Evolutionary conservation across 306 rosid species (phyloP).

Genomic region (Fragaria vesca): DNA sequence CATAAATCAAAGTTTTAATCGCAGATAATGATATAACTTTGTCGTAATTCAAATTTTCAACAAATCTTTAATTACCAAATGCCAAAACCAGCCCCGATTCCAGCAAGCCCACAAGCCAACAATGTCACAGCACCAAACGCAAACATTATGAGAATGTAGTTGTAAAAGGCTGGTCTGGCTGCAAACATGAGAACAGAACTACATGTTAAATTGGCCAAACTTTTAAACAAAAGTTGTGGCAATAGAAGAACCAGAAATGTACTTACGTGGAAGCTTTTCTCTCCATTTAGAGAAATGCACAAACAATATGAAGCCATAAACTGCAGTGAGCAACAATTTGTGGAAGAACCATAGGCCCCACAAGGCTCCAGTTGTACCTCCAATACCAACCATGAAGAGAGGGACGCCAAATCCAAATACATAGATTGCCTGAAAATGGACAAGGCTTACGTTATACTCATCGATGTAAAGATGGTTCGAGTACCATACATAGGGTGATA

Average conservation of each 20-base stretch:
- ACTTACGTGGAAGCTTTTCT: slow-evolving; percentile 77
- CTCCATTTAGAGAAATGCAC: slow-evolving; percentile 74
- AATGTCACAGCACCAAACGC: slow-evolving; percentile 38
- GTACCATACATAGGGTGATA: not conserved
- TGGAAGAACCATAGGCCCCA: slow-evolving; percentile 75
- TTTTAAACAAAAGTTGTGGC: not conserved
- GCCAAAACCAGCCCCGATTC: slow-evolving; percentile 50
- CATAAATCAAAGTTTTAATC: not conserved
- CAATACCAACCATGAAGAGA: slow-evolving; percentile 43
- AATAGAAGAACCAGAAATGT: slow-evolving; percentile 5
- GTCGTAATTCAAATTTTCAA: not conserved
- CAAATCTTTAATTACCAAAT: slow-evolving; percentile 46
- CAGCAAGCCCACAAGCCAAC: slow-evolving; percentile 60
- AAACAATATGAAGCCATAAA: slow-evolving; percentile 71
- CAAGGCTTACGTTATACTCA: not conserved
- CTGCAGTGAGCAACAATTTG: slow-evolving; percentile 52
- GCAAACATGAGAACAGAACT: slow-evolving; percentile 36
- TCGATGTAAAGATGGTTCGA: not conserved
- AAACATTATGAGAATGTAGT: slow-evolving; percentile 62
- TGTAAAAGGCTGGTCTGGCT: slow-evolving; percentile 72
- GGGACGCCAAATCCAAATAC: slow-evolving; percentile 77
- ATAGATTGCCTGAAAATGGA: slow-evolving; percentile 51
- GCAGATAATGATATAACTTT: not conserved
- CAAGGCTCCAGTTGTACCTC: slow-evolving; percentile 35
- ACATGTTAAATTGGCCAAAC: slow-evolving; percentile 7